Evolutionary conservation across 495 filamentous ascomycete species (phyloP), one percentile per base, ranked within the genome.

Genomic region (Penicillium canariense): DNA sequence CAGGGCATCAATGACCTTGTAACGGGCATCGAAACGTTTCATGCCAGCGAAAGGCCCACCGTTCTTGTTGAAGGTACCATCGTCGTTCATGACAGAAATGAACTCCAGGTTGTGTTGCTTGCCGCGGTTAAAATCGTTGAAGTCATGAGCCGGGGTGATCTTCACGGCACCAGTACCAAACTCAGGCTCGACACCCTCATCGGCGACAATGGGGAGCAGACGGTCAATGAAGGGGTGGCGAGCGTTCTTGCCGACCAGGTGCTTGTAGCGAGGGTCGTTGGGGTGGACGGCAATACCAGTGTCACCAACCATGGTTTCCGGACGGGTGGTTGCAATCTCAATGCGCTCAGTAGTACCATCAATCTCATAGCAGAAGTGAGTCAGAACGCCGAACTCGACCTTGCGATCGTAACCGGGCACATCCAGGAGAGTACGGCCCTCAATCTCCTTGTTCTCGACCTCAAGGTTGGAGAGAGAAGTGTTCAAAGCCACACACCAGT

Each of bases 241-340:
- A 18, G 85, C 88, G 42, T 74, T 78, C 71, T 87, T 88, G 58
- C 87, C 88, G 40, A 90, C 77, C 45, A 90, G 72, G 66, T 89
- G 82, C 68, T 80, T 62, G 56, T 79, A 72, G 49, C 76, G 74
- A 60, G 83, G 83, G 73, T 89, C 88, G 28, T 83, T 77, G 18
- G 88, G 88, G 67, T 90, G 85, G 14, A 91, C 88, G 48, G 88
- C 88, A 60, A 91, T 84, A 69, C 82, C 88, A 48, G 79, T 81
- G 69, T 91, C 88, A 64, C 88, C 88, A 15, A 89, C 78, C 83
- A 91, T 90, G n/a, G 88, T 91, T 70, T 91, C 88, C 7, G 81
- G 81, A 71, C 88, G 82, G 45, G 88, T 91, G 11, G 88, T 91
- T 36, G 88, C 87, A 58, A 91, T 85, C 61, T 88, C 84, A 51